Evolutionary conservation across 2,329 filamentous ascomycete genomes (phyloP), one percentile per base, ranked within the genome.

Genomic region (Nothophaeocryptopus gaeumannii): DNA sequence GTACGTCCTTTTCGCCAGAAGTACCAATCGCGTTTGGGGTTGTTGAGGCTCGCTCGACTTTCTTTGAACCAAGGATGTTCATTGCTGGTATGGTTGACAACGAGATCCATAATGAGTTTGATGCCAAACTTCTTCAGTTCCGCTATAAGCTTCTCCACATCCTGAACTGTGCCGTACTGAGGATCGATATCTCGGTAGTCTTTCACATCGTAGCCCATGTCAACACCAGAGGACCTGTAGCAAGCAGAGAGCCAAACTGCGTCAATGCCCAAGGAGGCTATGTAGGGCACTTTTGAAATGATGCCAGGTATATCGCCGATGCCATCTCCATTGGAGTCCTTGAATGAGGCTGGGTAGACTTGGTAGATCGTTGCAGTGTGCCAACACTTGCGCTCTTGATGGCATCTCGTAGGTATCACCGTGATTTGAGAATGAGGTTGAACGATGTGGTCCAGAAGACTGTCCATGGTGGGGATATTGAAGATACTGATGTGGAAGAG

Each of bases 211-310:
- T 79, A 79, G 10, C 76, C 76, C 74, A 78, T 78, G 45, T 79
- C 76, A 4, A 76, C 72, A 59, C 78, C 76, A 7, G 76, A 76
- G 9, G 47, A 51, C n/a, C 46, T 44, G 63, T 74, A 77, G 15
- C 76, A 73, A 1, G 85, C 85, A 39, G 78, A 85, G 1, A 84
- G 66, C 85, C 85, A 88, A 45, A 89, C 72, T 5, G 82, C 76
- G 58, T 87, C 78, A 11, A 84, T 71, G 1, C 83, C 84, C 0
- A 86, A 72, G 9, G 5, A 79, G 41, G 78, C 73, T 39, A 87
- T 72, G 61, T 87, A 84, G 61, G 84, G 80, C 1, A 87, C 68
- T 60, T 84, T 76, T 8, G 79, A 79, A 13, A 83, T 80, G 44
- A 87, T 79, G 10, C 83, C 84, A 0, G 75, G 77, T 16, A 87